A percentile compares a stretch with the other conserved stretches of the same genome.
Evolutionary conservation across 2,329 filamentous ascomycete genomes (phyloP).

Genomic region (Didymella pinodella): DNA sequence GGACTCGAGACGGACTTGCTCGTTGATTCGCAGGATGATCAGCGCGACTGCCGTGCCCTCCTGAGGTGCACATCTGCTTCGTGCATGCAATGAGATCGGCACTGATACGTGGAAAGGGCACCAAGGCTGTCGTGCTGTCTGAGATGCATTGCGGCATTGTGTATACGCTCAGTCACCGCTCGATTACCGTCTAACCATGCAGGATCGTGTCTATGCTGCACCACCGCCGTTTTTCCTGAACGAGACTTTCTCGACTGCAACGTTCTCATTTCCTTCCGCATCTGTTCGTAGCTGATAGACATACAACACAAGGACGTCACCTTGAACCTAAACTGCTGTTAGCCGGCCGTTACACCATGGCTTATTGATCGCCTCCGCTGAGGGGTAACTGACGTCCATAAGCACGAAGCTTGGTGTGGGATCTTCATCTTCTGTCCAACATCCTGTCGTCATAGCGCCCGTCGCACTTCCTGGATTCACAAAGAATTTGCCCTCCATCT

Average conservation of each 20-base stretch:
- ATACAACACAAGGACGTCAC: conserved; percentile 93
- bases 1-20: conserved; percentile 6
- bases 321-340: conserved; percentile 74
- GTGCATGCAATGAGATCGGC: conserved; percentile 7
- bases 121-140: conserved; percentile 3
- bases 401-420: conserved; percentile 91
- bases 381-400: conserved; percentile 82
- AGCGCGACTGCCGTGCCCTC: conserved; percentile 3
- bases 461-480: conserved; percentile 74
- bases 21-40: conserved; percentile 6
- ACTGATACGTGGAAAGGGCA: not conserved
- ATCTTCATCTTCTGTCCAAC: conserved; percentile 67
- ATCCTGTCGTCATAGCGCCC: conserved; percentile 68
- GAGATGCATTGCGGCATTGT: not conserved
- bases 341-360: conserved; percentile 22
- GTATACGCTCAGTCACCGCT: conserved; percentile 6
- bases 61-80: conserved; percentile 2
- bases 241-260: conserved; percentile 64
- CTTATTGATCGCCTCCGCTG: not conserved
- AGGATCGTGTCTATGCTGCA: conserved; percentile 41
- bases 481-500: conserved; percentile 76
- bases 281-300: conserved; percentile 74
- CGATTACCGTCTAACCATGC: conserved; percentile 23
- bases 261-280: conserved; percentile 60
- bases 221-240: conserved; percentile 60